Evolutionary conservation across 202 grass and related monocot species (phyloP), one percentile per base, ranked within the genome.

Genomic region (Setaria italica): DNA sequence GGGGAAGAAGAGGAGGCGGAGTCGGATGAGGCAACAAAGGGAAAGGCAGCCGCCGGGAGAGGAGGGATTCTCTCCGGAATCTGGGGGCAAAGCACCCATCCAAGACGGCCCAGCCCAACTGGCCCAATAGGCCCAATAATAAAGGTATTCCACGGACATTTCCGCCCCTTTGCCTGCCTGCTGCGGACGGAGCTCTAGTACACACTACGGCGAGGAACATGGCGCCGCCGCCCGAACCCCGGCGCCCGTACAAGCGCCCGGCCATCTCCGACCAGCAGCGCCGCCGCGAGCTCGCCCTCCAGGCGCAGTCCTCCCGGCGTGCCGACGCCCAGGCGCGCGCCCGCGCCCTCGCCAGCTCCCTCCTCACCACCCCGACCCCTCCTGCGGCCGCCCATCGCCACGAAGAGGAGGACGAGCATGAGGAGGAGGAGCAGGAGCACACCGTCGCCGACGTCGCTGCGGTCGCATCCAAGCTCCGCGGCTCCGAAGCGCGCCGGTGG

Each of bases 201-300:
- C 71, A 7, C 71, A 35, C 71, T 17, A 2, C 48, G 48, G 0
- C 48, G 2, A 32, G 30, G 30, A 74, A 54, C 63, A 89, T 89
- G 91, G 79, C 88, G 88, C 77, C 93, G 84, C 91, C 88, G 45
- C 87, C 82, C 19, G 90, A 88, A 3, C 82, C 79, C 82, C 90
- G 93, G 72, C 90, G 93, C 8, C 82, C 96, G 34, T 92, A 94
- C 86, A 99, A 99, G 88, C 88, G 93, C 19, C 76, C 86, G 14
- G 67, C 90, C 30, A 91, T 98, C 78, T 99, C 96, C 12, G 96
- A 99, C 82, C 96, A 99, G 91, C 93, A 99, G 91, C 90, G 93
- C 81, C 90, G 96, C 75, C 91, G 93, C 25, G 93, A 95, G 82
- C 33, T 91, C 30, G 96, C 96, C 0, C 90, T 98, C 37, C 88